phyloP scores from a whole-genome alignment of 2,329 filamentous ascomycete species.

The Nothopassalora personata region DNA sequence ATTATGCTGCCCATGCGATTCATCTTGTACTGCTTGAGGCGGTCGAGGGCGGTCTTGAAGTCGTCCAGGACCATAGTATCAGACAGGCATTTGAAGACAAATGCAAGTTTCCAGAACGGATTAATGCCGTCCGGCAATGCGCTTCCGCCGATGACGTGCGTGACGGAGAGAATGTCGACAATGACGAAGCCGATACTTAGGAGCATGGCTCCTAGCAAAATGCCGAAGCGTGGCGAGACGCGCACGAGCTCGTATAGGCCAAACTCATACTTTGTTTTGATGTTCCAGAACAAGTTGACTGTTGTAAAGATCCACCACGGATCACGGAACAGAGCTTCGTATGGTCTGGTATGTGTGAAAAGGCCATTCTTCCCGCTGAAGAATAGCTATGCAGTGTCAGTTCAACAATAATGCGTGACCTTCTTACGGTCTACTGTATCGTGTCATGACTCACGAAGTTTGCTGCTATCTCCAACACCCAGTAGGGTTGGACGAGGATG shows the following conservation, averaged over 20 bases:
- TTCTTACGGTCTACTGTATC: neutral
- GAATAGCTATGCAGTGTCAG: constrained; percentile 39
- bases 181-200: constrained; percentile 57
- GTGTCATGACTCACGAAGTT: constrained; percentile 44
- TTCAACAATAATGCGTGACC: neutral
- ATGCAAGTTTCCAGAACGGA: constrained; percentile 60
- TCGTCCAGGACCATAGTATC: constrained; percentile 63
- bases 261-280: constrained; percentile 58
- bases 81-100: constrained; percentile 63
- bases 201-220: constrained; percentile 58
- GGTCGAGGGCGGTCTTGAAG: constrained; percentile 56
- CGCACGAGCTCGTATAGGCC: constrained; percentile 51
- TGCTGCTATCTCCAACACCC: constrained; percentile 60
- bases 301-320: constrained; percentile 65
- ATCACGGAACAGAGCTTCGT: constrained; percentile 58
- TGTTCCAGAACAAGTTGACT: constrained; percentile 56
- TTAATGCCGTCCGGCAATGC: constrained; percentile 52
- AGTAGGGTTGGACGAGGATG: constrained; percentile 56
- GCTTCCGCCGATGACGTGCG: constrained; percentile 31
- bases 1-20: constrained; percentile 28
- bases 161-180: constrained; percentile 57
- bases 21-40: constrained; percentile 42
- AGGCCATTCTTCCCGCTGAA: constrained; percentile 43
- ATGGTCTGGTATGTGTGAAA: constrained; percentile 53
- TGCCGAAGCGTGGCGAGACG: constrained; percentile 59